Evolutionary conservation across 768 basidiomycete species (phyloP), one percentile per base, ranked within the genome.

Genomic region (Mrakia blollopis): DNA sequence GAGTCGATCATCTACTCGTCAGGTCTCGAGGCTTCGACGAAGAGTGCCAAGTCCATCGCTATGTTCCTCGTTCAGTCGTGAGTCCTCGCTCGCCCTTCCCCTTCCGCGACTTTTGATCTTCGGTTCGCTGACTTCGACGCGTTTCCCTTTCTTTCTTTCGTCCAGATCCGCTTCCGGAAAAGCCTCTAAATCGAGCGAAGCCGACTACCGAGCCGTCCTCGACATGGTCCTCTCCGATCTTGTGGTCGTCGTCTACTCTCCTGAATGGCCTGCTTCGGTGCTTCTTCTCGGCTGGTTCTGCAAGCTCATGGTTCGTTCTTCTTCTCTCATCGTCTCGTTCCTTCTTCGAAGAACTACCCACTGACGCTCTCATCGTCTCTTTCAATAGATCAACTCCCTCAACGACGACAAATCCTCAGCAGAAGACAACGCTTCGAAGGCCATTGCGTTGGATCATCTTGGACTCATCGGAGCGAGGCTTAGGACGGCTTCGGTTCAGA

Each of bases 261-360:
- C 97, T 0, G 97, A 99, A 83, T 99, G 96, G 94, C 97, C 97
- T 9, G 95, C 92, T 14, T 92, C 97, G 2, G 87, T 89, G 61
- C 84, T 97, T 25, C 86, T 97, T 54, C 84, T 98, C 52, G 88
- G 87, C 62, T 90, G 97, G 67, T 88, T 90, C 10, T 91, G 90
- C 79, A 91, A 90, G 82, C 90, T 90, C 80, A 92, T 98, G 92
- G 95, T 93, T 77, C 14, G 87, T 80, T 21, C 35, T 10, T 44
- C 72, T 25, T 61, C 69, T 57, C 50, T 57, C 5, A 0, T 54
- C 23, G 50, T 23, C n/a, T 21, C 28, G 14, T 54, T 9, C 37
- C 32, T 37, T 28, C 18, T n/a, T 35, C 30, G 35, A 73, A 50
- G 39, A 5, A 41, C 39, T 5, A 32, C 37, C 1, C 69, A 71